Evolutionary conservation across 768 basidiomycete genomes (phyloP).

Genomic region (Lactarius quietus): DNA sequence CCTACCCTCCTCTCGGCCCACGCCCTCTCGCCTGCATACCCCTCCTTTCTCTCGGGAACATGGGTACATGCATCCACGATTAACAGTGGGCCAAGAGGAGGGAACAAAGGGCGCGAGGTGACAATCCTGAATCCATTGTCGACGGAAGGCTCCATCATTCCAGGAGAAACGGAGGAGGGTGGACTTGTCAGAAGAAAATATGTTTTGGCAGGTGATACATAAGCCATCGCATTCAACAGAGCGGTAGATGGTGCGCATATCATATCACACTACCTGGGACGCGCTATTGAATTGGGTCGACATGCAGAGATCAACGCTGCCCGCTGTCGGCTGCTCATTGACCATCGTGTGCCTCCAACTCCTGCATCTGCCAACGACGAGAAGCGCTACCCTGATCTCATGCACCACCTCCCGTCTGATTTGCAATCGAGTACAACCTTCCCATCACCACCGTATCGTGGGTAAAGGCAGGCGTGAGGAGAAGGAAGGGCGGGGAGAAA

Average conservation of each 20-base stretch:
- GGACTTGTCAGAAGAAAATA: slow-evolving; percentile 81
- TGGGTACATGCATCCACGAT: no score
- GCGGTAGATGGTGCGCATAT: slow-evolving; percentile 90
- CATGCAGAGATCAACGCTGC: slow-evolving; percentile 58
- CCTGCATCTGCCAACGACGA: slow-evolving; percentile 52
- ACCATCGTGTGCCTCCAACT: slow-evolving; percentile 42
- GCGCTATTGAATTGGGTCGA: slow-evolving; percentile 11
- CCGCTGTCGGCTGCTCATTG: slow-evolving; percentile 56
- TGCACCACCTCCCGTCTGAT: slow-evolving; percentile 31
- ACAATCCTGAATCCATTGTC: slow-evolving; percentile 35
- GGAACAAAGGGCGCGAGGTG: no score
- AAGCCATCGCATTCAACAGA: slow-evolving; percentile 87
- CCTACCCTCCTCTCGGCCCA: no score
- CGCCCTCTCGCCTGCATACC: no score
- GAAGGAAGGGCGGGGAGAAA: no score
- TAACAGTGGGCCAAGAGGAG: no score
- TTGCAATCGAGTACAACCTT: slow-evolving; percentile 44
- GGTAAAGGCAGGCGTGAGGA: no score
- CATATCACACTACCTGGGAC: slow-evolving; percentile 3
- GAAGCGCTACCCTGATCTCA: slow-evolving; percentile 34
- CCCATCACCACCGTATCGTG: slow-evolving; percentile 59
- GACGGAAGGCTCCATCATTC: slow-evolving; percentile 65
- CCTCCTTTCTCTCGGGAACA: no score
- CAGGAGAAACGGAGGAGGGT: slow-evolving; percentile 83
- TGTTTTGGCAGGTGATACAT: slow-evolving; percentile 86